A percentile compares a stretch with the other conserved stretches of the same genome.
phyloP scores from a whole-genome alignment of 352 stramenopile genomes.

The Globisporangium nagaii region DNA sequence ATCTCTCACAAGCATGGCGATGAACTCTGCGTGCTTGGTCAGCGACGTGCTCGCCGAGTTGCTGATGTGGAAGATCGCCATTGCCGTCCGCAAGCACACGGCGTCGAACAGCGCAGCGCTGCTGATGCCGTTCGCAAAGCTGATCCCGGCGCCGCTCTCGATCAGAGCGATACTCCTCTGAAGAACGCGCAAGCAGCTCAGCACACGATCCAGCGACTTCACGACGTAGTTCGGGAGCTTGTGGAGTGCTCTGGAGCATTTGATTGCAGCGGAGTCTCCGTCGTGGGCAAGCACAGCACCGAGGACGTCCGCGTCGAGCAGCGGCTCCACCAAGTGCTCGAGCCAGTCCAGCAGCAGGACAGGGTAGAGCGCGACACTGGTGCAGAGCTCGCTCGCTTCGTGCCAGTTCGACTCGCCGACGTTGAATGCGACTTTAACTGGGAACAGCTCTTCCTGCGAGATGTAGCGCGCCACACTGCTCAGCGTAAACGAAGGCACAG shows the following conservation, averaged over 20 bases:
- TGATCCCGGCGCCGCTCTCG: conserved; percentile 2
- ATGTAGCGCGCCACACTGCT: conserved; percentile 6
- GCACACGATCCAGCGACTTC: conserved; percentile 57
- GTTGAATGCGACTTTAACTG: conserved; percentile 77
- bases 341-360: conserved; percentile 78
- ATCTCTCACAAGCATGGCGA: conserved; percentile 33
- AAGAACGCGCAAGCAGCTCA: conserved; percentile 40
- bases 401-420: conserved; percentile 64
- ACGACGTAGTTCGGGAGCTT: conserved; percentile 42
- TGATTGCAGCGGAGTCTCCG: conserved; percentile 10
- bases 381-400: conserved; percentile 25
- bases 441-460: conserved; percentile 42
- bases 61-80: conserved; percentile 62
- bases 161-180: conserved; percentile 25
- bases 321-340: conserved; percentile 58
- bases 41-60: conserved; percentile 8
- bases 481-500: conserved; percentile 16
- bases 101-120: conserved; percentile 32
- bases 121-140: background rate
- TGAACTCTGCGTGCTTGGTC: conserved; percentile 30
- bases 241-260: conserved; percentile 42
- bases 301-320: conserved; percentile 33
- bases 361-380: conserved; percentile 15
- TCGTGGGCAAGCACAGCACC: conserved; percentile 19
- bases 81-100: conserved; percentile 41